phyloP scores from a whole-genome alignment of 345 rosid species.

The Ceriops zippeliana region DNA sequence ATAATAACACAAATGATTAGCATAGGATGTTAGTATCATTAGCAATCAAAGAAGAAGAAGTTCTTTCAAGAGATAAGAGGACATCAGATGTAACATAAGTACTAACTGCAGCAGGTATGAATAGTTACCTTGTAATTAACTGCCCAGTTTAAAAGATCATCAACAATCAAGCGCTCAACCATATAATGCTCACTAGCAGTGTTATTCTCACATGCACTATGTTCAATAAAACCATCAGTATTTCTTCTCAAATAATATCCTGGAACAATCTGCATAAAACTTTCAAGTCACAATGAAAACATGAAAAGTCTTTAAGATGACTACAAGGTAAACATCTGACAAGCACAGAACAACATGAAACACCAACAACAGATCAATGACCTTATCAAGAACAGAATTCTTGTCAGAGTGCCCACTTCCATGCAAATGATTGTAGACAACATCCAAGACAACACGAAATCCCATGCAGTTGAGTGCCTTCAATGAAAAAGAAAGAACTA shows the following conservation, averaged over 20 bases:
- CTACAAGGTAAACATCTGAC: background rate
- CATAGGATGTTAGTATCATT: background rate
- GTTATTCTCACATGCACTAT: constrained; percentile 88
- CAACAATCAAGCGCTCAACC: constrained; percentile 80
- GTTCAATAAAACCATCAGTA: constrained; percentile 71
- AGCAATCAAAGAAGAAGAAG: constrained; percentile 6
- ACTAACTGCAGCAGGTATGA: background rate
- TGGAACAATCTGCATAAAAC: constrained; percentile 73
- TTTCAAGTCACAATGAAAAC: constrained; percentile 9
- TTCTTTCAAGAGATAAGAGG: constrained; percentile 2
- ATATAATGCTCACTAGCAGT: constrained; percentile 97
- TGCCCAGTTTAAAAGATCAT: constrained; percentile 83
- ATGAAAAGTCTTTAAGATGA: background rate
- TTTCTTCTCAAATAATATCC: constrained; percentile 95
- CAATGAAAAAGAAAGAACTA: constrained; percentile 16
- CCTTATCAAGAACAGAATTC: constrained; percentile 92
- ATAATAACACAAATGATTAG: background rate
- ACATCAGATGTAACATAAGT: background rate
- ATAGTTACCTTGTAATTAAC: constrained; percentile 73
- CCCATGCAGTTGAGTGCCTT: constrained; percentile 70
- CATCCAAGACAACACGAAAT: constrained; percentile 78
- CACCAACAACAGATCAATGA: constrained; percentile 19
- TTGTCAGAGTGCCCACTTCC: constrained; percentile 75
- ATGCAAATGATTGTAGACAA: constrained; percentile 92
- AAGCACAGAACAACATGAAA: background rate